A percentile compares a stretch with the other conserved stretches of the same genome.
Evolutionary conservation across 2,329 filamentous ascomycete species (phyloP).

Genomic region (Ophiostoma perfectum): DNA sequence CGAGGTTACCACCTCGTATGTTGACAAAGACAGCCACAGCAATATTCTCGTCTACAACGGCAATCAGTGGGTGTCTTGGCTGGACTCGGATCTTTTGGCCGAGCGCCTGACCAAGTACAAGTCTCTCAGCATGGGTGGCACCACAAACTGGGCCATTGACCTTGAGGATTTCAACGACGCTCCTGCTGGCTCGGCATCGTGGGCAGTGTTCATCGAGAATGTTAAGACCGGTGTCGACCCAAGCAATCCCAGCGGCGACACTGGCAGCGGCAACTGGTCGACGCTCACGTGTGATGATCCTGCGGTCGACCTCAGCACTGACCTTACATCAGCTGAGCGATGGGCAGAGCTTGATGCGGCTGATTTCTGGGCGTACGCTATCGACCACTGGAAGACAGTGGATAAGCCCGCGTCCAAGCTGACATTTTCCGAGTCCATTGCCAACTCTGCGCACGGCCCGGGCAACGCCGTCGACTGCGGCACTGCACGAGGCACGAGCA

Average conservation of each 20-base stretch:
- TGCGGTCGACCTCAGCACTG: constrained; percentile 14
- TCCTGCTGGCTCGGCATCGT: background rate
- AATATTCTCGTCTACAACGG: constrained; percentile 24
- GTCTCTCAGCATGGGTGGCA: background rate
- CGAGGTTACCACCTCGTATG: constrained; percentile 5
- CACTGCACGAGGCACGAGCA: background rate
- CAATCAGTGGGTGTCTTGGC: constrained; percentile 26
- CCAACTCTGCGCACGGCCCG: constrained; percentile 5
- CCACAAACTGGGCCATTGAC: background rate
- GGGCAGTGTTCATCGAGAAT: background rate
- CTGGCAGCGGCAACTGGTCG: constrained; percentile 28
- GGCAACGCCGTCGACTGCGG: background rate
- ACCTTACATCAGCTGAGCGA: constrained; percentile 24
- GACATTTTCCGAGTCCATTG: background rate
- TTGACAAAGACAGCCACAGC: constrained; percentile 23
- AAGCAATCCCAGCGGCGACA: background rate
- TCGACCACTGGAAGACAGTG: background rate
- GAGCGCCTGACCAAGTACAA: constrained; percentile 2
- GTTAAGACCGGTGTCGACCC: background rate
- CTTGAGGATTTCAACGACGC: background rate
- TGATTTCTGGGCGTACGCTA: constrained; percentile 30
- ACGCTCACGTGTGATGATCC: constrained; percentile 26
- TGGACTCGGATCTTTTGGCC: constrained; percentile 23
- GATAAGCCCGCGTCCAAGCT: background rate
- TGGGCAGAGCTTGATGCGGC: constrained; percentile 29